These are phyloP conservation scores for Syzygium aqueum DNA, from an alignment of 345 rosid genomes.

Conservation along the genomic window DNA sequence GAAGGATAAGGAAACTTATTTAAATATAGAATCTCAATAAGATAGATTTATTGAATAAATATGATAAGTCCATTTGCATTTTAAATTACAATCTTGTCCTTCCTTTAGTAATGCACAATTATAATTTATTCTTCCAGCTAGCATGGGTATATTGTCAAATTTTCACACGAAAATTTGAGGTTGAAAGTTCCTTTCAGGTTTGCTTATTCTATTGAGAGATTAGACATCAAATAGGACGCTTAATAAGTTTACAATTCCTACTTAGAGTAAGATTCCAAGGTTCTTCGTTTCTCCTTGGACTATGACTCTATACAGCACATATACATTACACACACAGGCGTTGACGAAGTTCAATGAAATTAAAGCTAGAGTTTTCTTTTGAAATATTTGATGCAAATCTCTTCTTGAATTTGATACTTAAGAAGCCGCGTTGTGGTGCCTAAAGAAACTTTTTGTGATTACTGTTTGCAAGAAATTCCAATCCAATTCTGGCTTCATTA, in stretches of 20 bases:
- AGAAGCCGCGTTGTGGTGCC: neutral
- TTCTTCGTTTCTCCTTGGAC: neutral
- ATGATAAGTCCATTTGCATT: neutral
- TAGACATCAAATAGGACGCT: neutral
- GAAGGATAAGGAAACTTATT: neutral
- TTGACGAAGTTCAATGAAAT: neutral
- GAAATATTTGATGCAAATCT: neutral
- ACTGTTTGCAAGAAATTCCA: neutral
- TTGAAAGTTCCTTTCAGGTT: neutral
- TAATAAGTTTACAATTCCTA: neutral
- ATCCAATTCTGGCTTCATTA: neutral
- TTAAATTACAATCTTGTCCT: neutral
- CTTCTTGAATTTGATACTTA: neutral
- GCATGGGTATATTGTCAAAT: neutral
- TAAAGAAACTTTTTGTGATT: neutral
- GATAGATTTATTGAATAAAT: neutral
- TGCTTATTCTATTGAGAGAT: neutral
- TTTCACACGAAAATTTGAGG: neutral
- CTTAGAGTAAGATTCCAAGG: neutral
- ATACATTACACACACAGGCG: neutral
- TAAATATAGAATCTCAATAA: neutral
- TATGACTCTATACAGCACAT: neutral
- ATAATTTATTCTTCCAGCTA: neutral
- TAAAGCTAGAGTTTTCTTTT: neutral
- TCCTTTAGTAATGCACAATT: neutral